These are phyloP conservation scores for Pseudopyrenochaeta lycopersici DNA, from an alignment of 2,329 filamentous ascomycete species.

Conservation along the genomic window DNA sequence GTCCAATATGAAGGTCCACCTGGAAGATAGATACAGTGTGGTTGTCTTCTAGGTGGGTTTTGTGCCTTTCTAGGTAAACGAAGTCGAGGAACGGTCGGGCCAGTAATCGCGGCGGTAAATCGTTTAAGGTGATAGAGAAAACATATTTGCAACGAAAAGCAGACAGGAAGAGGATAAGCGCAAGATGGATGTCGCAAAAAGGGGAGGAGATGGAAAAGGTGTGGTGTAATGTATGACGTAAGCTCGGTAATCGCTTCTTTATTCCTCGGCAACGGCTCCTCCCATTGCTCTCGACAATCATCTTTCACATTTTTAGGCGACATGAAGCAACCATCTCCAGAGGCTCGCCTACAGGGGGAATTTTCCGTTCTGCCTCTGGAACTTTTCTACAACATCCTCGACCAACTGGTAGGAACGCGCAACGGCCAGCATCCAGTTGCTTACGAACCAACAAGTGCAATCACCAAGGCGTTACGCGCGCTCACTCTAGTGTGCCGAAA, in stretches of 20 bases:
- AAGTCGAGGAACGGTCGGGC: too few species aligned
- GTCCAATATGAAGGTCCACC: too few species aligned
- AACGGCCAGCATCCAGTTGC: slow-evolving; percentile 27
- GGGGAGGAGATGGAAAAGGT: not conserved
- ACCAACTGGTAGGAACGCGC: slow-evolving; percentile 34
- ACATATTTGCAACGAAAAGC: too few species aligned
- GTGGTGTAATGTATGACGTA: not conserved
- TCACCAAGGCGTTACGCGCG: slow-evolving; percentile 35
- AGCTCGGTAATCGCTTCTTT: not conserved
- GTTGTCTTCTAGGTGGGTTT: too few species aligned
- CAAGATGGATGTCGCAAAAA: not conserved
- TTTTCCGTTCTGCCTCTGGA: slow-evolving; percentile 42
- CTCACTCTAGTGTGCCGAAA: slow-evolving; percentile 33
- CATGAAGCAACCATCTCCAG: not conserved
- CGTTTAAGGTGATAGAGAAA: too few species aligned
- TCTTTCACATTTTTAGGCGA: not conserved
- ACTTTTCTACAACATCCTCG: slow-evolving; percentile 36
- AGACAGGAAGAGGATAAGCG: not conserved
- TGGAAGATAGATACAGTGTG: too few species aligned
- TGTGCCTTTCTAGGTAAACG: too few species aligned
- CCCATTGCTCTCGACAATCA: not conserved
- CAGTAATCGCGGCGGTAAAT: too few species aligned
- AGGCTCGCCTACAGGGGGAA: slow-evolving; percentile 13
- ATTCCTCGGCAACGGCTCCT: too few species aligned
- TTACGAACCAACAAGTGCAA: slow-evolving; percentile 20